Percentiles rank a stretch among this genome's conserved stretches.
These are phyloP conservation scores for Lolium rigidum DNA, from an alignment of 176 grass and related monocot species.

Conservation along the genomic window DNA sequence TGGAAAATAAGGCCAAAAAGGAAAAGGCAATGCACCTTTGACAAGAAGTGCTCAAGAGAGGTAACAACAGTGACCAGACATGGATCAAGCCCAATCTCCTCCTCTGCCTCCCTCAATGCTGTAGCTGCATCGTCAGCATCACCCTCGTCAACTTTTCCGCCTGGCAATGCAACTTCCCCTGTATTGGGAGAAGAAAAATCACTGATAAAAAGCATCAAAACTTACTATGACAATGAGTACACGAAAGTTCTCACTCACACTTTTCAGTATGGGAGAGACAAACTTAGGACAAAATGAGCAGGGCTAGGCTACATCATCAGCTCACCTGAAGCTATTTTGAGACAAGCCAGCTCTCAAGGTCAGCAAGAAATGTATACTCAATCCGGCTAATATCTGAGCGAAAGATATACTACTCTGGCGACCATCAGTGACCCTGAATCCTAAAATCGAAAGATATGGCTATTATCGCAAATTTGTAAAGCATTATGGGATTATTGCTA, in stretches of 20 bases:
- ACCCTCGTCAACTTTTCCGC: conserved; percentile 54
- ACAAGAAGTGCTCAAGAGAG: conserved; percentile 54
- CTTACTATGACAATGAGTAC: neutral
- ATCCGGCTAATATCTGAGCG: neutral
- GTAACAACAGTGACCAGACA: conserved; percentile 47
- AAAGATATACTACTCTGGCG: neutral
- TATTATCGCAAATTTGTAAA: no score
- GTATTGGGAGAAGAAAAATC: neutral
- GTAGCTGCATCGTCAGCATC: conserved; percentile 54
- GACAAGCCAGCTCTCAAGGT: conserved; percentile 14
- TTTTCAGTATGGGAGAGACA: neutral
- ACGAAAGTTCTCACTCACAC: neutral
- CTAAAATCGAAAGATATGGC: neutral
- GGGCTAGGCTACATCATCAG: conserved; percentile 6
- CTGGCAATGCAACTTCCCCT: conserved; percentile 62
- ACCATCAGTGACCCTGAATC: neutral
- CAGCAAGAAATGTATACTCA: neutral
- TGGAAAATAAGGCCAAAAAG: neutral
- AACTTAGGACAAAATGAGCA: neutral
- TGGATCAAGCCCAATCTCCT: conserved; percentile 60
- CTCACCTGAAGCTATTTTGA: neutral
- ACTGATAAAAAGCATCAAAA: conserved; percentile 12
- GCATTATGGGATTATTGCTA: no score
- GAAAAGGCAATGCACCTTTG: conserved; percentile 40
- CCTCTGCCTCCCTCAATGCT: conserved; percentile 56